phyloP scores from a whole-genome alignment of 2,329 filamentous ascomycete species.

The Fonsecaea pugnacius region DNA sequence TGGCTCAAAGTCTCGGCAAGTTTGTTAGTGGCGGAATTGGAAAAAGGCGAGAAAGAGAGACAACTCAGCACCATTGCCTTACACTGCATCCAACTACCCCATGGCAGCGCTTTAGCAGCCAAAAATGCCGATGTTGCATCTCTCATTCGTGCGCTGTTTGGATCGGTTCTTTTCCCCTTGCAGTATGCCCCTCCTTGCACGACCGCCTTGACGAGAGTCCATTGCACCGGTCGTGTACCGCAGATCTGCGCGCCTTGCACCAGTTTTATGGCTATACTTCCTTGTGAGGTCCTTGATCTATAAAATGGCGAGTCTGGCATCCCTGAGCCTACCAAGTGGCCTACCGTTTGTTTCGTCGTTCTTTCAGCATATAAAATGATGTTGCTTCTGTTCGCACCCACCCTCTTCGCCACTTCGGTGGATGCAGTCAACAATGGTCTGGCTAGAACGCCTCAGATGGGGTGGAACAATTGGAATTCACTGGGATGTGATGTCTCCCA shows the following conservation, averaged over 20 bases:
- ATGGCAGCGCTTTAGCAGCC: neutral
- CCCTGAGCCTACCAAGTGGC: neutral
- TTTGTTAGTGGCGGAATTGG: slow-evolving; percentile 13
- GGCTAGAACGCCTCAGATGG: slow-evolving; percentile 50
- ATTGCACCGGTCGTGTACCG: neutral
- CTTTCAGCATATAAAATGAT: neutral
- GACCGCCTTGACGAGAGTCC: neutral
- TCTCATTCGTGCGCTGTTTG: neutral
- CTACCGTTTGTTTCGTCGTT: neutral
- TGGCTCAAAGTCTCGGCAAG: slow-evolving; percentile 6
- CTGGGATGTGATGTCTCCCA: slow-evolving; percentile 56
- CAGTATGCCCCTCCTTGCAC: neutral
- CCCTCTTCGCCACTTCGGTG: slow-evolving; percentile 22
- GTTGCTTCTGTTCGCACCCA: slow-evolving; percentile 28
- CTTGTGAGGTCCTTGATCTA: neutral
- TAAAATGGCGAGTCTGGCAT: neutral
- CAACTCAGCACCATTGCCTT: neutral
- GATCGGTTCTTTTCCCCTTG: neutral
- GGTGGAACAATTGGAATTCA: slow-evolving; percentile 55
- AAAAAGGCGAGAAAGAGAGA: neutral
- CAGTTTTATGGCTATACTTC: neutral
- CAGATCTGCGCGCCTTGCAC: neutral
- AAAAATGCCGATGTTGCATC: neutral
- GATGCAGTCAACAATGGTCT: slow-evolving; percentile 48
- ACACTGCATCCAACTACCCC: neutral